Percentiles rank a stretch among this genome's conserved stretches.
These are phyloP conservation scores for Apium graveolens DNA, from an alignment of 129 eudicot genomes.

Conservation along the genomic window DNA sequence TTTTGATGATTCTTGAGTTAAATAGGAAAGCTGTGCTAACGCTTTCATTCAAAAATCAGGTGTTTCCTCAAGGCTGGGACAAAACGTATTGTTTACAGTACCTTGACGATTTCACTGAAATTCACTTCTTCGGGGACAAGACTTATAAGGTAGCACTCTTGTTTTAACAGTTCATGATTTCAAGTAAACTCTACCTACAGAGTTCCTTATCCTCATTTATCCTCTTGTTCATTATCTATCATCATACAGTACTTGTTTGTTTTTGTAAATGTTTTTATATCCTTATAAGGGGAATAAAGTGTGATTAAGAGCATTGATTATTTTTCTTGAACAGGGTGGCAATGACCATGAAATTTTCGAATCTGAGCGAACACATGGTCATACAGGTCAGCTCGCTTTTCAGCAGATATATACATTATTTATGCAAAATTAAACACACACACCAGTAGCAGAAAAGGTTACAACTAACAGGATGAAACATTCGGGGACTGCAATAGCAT, in stretches of 20 bases:
- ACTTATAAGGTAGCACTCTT: slow-evolving; percentile 59
- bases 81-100: slow-evolving; percentile 91
- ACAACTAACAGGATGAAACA: not conserved
- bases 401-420: not conserved
- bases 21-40: not conserved
- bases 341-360: slow-evolving; percentile 87
- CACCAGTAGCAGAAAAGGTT: not conserved
- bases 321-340: slow-evolving; percentile 67
- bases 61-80: slow-evolving; percentile 98
- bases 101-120: slow-evolving; percentile 70
- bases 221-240: not conserved
- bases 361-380: slow-evolving; percentile 73
- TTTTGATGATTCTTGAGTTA: slow-evolving; percentile 5
- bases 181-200: not conserved
- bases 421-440: not conserved
- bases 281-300: not conserved
- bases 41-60: slow-evolving; percentile 34
- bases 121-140: slow-evolving; percentile 98
- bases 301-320: not conserved
- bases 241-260: not conserved
- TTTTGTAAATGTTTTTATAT: not conserved
- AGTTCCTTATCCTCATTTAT: not conserved
- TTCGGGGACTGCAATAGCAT: not conserved
- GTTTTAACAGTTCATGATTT: not conserved
- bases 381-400: slow-evolving; percentile 65